phyloP scores from a whole-genome alignment of 441 rosid species.

The Brassica hybrid region DNA sequence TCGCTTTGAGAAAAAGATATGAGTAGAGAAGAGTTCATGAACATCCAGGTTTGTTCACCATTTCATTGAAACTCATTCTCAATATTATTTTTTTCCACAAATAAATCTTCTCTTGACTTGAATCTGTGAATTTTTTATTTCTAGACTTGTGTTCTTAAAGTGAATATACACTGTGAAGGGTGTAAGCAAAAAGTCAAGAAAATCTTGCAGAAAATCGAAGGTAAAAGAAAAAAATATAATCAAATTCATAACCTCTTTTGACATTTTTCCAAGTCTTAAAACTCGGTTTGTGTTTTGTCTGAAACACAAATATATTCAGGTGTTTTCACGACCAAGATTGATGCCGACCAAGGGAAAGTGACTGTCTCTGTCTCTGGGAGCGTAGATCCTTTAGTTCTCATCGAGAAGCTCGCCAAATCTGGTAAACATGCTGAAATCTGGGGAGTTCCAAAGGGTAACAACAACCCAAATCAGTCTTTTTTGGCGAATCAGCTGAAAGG shows the following conservation, averaged over 20 bases:
- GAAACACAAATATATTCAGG: conserved; percentile 51
- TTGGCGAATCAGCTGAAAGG: conserved; percentile 64
- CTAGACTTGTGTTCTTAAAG: conserved; percentile 96
- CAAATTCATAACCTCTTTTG: conserved; percentile 17
- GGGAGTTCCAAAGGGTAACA: conserved; percentile 62
- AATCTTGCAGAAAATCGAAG: conserved; percentile 87
- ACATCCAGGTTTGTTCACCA: conserved; percentile 72
- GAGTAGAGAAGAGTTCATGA: conserved; percentile 98
- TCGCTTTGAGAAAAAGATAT: conserved; percentile 45
- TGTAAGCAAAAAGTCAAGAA: conserved; percentile 92
- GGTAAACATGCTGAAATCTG: conserved; percentile 95
- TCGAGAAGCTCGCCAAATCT: conserved; percentile 86
- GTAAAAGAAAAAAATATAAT: conserved; percentile 40
- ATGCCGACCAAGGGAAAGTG: conserved; percentile 89
- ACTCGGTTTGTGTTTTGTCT: conserved; percentile 29
- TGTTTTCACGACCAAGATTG: conserved; percentile 71
- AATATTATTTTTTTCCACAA: not conserved
- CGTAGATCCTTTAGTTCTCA: conserved; percentile 70
- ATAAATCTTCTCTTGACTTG: conserved; percentile 3
- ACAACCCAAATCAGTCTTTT: conserved; percentile 46
- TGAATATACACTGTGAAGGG: conserved; percentile 97
- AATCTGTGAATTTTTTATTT: conserved; percentile 20
- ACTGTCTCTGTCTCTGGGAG: conserved; percentile 76
- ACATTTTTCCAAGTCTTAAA: conserved; percentile 16
- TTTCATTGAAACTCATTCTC: not conserved